Evolutionary conservation across 352 stramenopile species (phyloP).

Genomic region (Globisporangium carolinianum): DNA sequence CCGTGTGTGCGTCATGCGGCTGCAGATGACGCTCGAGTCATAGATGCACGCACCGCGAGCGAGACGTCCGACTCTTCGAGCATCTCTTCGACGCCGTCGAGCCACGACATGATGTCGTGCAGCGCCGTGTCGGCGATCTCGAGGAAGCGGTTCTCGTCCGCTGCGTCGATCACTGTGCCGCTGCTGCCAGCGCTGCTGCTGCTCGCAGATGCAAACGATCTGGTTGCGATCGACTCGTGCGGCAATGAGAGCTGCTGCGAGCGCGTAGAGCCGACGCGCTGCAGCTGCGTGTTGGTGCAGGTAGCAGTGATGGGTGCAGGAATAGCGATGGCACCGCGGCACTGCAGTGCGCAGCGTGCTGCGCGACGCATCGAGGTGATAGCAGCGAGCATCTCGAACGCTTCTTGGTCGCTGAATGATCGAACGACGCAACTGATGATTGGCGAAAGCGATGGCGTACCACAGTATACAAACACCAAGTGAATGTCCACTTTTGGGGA

Average conservation of each 20-base stretch:
- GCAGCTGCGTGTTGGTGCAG: neutral
- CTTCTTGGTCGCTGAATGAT: neutral
- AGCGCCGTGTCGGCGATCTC: slow-evolving; percentile 69
- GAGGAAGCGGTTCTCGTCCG: slow-evolving; percentile 77
- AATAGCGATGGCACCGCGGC: neutral
- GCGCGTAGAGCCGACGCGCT: too few species aligned
- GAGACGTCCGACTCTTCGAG: slow-evolving; percentile 79
- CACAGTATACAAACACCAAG: neutral
- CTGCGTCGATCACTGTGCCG: slow-evolving; percentile 10
- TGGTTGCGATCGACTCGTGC: neutral
- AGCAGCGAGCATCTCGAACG: slow-evolving; percentile 3
- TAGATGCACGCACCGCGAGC: slow-evolving; percentile 40
- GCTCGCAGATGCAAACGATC: slow-evolving; percentile 2
- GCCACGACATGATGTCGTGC: slow-evolving; percentile 65
- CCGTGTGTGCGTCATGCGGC: neutral
- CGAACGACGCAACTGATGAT: neutral
- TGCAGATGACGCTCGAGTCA: too few species aligned
- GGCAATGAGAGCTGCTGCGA: neutral
- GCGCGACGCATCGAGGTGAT: slow-evolving; percentile 1
- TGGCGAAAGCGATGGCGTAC: neutral
- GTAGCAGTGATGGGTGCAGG: neutral
- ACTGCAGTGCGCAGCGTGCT: slow-evolving; percentile 4
- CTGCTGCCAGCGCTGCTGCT: neutral
- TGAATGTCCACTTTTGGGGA: neutral
- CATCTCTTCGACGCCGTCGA: slow-evolving; percentile 84